A percentile compares a stretch with the other conserved stretches of the same genome.
Conservation (phyloP, 2,329 filamentous ascomycete species). For the Xylariaceae sp. region DNA sequence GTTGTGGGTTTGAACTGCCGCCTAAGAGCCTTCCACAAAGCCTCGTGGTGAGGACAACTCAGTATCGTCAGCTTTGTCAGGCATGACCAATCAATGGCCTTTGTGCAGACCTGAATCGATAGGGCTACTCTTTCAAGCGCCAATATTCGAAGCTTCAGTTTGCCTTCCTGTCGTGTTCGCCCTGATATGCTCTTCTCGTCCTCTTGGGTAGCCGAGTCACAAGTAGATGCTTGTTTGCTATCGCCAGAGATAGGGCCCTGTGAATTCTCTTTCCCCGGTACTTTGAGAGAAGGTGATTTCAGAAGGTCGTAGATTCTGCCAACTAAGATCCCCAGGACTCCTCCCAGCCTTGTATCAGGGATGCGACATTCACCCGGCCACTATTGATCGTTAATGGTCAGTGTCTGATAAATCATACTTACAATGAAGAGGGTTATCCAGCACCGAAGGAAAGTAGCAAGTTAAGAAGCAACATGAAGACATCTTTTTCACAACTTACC, state of each 20-base stretch:
- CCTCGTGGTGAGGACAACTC: conserved; percentile 67
- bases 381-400: conserved; percentile 15
- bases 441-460: too few species aligned
- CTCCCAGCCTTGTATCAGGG: conserved; percentile 61
- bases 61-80: conserved; percentile 71
- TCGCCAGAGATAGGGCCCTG: too few species aligned
- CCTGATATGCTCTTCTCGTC: conserved; percentile 2
- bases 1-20: conserved; percentile 53
- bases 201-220: not conserved
- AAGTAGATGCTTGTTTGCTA: too few species aligned
- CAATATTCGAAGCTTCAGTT: conserved; percentile 64
- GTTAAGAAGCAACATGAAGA: too few species aligned
- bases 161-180: conserved; percentile 47
- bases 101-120: conserved; percentile 66
- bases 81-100: conserved; percentile 70
- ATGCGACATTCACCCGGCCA: conserved; percentile 56
- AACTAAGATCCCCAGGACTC: conserved; percentile 64
- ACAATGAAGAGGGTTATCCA: too few species aligned
- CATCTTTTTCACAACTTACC: too few species aligned
- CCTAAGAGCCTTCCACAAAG: conserved; percentile 69
- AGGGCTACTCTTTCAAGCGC: conserved; percentile 72
- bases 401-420: too few species aligned
- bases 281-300: too few species aligned
- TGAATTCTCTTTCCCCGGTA: too few species aligned
- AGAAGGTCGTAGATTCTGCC: conserved; percentile 61